phyloP scores from a whole-genome alignment of 495 filamentous ascomycete genomes.

The Tuber brumale region DNA sequence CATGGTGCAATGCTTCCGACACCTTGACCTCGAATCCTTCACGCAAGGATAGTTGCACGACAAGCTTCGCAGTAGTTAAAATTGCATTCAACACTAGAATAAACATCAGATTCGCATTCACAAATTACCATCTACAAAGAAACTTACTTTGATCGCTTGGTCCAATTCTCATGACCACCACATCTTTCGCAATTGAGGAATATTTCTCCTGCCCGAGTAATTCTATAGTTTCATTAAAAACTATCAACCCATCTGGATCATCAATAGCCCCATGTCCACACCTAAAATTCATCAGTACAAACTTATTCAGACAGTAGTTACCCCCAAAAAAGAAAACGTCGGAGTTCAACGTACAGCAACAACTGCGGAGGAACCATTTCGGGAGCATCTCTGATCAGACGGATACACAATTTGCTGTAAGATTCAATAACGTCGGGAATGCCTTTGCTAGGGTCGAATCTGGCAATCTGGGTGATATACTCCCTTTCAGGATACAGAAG shows the following conservation, averaged over 20 bases:
- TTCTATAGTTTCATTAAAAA: slow-evolving; percentile 64
- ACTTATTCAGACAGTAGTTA: background rate
- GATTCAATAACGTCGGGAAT: slow-evolving; percentile 72
- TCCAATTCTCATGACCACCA: slow-evolving; percentile 69
- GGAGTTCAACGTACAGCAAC: slow-evolving; percentile 49
- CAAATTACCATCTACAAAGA: background rate
- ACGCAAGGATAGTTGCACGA: too few relatives aligned
- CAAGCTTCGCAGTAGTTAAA: too few relatives aligned
- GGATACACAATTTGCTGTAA: slow-evolving; percentile 65
- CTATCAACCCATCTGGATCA: slow-evolving; percentile 63
- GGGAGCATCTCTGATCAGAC: slow-evolving; percentile 48
- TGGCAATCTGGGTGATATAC: slow-evolving; percentile 75
- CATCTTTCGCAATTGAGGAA: slow-evolving; percentile 49
- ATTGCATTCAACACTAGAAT: too few relatives aligned
- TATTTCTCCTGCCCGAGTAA: slow-evolving; percentile 55
- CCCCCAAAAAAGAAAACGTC: background rate
- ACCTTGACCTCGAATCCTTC: too few relatives aligned
- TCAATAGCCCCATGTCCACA: slow-evolving; percentile 78
- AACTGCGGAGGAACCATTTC: slow-evolving; percentile 60
- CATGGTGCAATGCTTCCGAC: too few relatives aligned
- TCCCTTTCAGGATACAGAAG: slow-evolving; percentile 64
- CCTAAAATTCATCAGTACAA: slow-evolving; percentile 24
- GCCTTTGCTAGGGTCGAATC: slow-evolving; percentile 82
- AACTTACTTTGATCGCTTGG: slow-evolving; percentile 60
- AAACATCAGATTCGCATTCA: background rate